Evolutionary conservation across 495 filamentous ascomycete species (phyloP).

Genomic region (Lindgomyces ingoldianus): DNA sequence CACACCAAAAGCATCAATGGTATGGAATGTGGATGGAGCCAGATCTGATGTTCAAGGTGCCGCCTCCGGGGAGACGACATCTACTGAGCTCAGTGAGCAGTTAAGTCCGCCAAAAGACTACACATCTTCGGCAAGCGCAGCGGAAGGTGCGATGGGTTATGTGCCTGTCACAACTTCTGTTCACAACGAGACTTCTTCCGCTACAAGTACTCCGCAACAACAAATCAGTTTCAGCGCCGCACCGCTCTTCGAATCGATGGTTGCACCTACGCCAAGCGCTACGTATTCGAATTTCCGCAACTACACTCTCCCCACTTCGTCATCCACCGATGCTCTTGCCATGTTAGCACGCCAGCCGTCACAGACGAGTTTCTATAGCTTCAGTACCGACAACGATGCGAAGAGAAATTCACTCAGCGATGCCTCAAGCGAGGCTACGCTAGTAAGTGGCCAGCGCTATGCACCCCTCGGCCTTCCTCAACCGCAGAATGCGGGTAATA

Average conservation of each 20-base stretch:
- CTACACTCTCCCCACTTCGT: slow-evolving; percentile 18
- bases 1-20: neutral
- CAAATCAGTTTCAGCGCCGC: slow-evolving; percentile 28
- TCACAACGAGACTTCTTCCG: neutral
- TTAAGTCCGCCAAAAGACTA: neutral
- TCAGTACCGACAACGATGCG: slow-evolving; percentile 16
- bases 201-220: slow-evolving; percentile 2
- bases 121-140: neutral
- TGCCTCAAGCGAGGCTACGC: slow-evolving; percentile 14
- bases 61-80: neutral
- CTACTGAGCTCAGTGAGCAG: neutral
- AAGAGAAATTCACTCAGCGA: slow-evolving; percentile 14
- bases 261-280: neutral
- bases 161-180: slow-evolving; percentile 7
- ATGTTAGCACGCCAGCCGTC: slow-evolving; percentile 14
- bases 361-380: slow-evolving; percentile 31
- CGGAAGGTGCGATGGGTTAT: slow-evolving; percentile 7
- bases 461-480: slow-evolving; percentile 31
- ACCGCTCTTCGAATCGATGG: slow-evolving; percentile 10
- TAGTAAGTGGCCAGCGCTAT: slow-evolving; percentile 36
- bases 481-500: slow-evolving; percentile 18
- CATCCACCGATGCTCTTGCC: slow-evolving; percentile 16
- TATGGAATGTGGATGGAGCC: neutral
- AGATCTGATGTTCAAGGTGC: neutral
- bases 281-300: slow-evolving; percentile 33